Evolutionary conservation across 805 yeast species (phyloP), one percentile per base, ranked within the genome.

Genomic region (Candida xyloterini): DNA sequence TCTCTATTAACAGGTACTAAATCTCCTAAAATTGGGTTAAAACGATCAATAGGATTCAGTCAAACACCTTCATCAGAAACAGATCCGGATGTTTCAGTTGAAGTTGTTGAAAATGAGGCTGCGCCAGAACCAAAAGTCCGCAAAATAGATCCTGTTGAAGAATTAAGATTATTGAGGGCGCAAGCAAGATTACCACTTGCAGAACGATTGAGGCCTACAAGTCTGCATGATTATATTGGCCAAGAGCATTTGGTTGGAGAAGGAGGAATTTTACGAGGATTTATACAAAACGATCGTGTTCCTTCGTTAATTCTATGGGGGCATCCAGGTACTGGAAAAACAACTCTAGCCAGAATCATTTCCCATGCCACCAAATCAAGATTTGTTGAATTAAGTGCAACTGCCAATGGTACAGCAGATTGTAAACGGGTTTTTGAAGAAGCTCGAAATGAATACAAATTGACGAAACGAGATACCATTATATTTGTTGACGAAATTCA

Each of bases 271-370:
- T 63, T 91, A 2, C 65, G 78, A 20, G 80, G 80, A 31, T 84
- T 84, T 44, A 69, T 90, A 2, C 70, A 73, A 26, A 63, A 73
- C 62, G 77, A 82, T n/a, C 67, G 70, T 33, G 67, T 85, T 7
- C 97, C 97, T 1, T 88, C 96, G 0, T 72, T 93, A 78, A 78
- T 93, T 2, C 64, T 93, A 5, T 84, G 93, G 85, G 99, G 99
- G 0, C 95, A 95, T 1, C 95, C 97, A 2, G 99, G 99, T 0
- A 90, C 88, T 3, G 91, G 93, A 70, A 93, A 93, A 57, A 93
- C 99, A 0, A 83, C 96, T 0, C 57, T 93, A 20, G 67, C 68
- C 3, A 50, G 73, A 28, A 73, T 82, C 25, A 62, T 84, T n/a
- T 81, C 89, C 0, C 55, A 63, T 11, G 63, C 68, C n/a, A 65